These are phyloP conservation scores for Chenopodium quinoa DNA, from an alignment of 148 eudicot species.

Conservation along the genomic window DNA sequence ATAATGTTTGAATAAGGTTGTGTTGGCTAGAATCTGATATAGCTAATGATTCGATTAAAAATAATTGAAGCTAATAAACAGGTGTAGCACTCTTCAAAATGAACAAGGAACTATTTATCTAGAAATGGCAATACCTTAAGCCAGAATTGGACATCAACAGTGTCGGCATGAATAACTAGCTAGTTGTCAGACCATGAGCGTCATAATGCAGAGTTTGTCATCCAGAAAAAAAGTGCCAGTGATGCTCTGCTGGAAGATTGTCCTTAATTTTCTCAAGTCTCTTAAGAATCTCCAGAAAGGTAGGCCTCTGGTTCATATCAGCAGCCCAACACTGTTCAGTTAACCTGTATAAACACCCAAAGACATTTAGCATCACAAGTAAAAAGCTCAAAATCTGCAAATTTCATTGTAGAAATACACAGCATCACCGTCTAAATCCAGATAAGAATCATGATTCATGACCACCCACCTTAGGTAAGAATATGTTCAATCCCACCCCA, in stretches of 20 bases:
- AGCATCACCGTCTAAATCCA: too few species aligned
- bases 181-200: background rate
- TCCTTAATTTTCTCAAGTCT: slow-evolving; percentile 81
- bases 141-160: slow-evolving; percentile 3
- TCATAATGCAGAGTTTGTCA: slow-evolving; percentile 18
- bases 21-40: slow-evolving; percentile 7
- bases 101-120: slow-evolving; percentile 6
- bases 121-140: slow-evolving; percentile 14
- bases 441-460: too few species aligned
- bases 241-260: slow-evolving; percentile 54
- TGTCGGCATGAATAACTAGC: background rate
- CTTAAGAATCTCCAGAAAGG: slow-evolving; percentile 85
- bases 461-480: too few species aligned
- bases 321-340: slow-evolving; percentile 80
- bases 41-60: slow-evolving; percentile 5
- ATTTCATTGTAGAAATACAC: background rate
- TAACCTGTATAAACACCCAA: slow-evolving; percentile 43
- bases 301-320: slow-evolving; percentile 75
- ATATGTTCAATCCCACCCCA: too few species aligned
- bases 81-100: slow-evolving; percentile 12
- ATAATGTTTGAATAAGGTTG: background rate
- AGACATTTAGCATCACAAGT: background rate
- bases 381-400: background rate
- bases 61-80: slow-evolving; percentile 19
- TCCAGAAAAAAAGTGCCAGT: slow-evolving; percentile 74